Percentiles rank a stretch among this genome's conserved stretches.
phyloP scores from a whole-genome alignment of 148 eudicot genomes.

The Polygonum maritimum region DNA sequence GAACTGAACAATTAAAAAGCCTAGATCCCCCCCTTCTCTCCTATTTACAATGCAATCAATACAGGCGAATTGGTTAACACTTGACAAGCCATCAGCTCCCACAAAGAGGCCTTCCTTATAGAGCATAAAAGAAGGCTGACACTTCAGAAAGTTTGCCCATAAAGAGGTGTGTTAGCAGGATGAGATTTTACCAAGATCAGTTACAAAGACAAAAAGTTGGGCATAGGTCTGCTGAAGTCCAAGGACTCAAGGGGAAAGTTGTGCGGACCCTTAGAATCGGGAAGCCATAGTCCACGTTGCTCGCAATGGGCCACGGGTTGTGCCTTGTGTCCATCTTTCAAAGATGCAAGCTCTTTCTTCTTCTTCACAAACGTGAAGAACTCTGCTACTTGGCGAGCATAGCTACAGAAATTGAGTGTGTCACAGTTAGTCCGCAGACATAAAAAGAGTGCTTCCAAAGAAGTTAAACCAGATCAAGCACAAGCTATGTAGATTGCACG shows the following conservation, averaged over 20 bases:
- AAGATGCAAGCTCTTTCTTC: slow-evolving; percentile 42
- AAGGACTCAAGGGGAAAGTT: slow-evolving; percentile 44
- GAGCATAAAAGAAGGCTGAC: neutral
- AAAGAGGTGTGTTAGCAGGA: neutral
- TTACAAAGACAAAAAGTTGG: slow-evolving; percentile 12
- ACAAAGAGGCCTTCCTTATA: neutral
- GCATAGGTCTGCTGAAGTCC: slow-evolving; percentile 46
- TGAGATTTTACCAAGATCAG: neutral
- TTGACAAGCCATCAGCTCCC: neutral
- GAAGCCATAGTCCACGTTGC: slow-evolving; percentile 45
- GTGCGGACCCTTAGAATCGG: slow-evolving; percentile 35
- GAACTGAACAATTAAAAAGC: neutral
- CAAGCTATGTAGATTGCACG: neutral
- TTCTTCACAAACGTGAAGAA: slow-evolving; percentile 79
- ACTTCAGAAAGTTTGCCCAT: neutral
- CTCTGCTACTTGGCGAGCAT: slow-evolving; percentile 84
- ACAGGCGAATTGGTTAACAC: neutral
- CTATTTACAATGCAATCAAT: slow-evolving; percentile 1
- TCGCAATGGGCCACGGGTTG: slow-evolving; percentile 26
- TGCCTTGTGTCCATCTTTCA: slow-evolving; percentile 19
- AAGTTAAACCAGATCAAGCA: neutral
- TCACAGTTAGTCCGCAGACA: neutral
- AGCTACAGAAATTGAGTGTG: slow-evolving; percentile 39
- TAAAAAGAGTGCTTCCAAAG: neutral
- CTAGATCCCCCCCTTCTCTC: neutral